Conservation (phyloP, 805 yeast species). For the Myxozyma mucilagina region DNA sequence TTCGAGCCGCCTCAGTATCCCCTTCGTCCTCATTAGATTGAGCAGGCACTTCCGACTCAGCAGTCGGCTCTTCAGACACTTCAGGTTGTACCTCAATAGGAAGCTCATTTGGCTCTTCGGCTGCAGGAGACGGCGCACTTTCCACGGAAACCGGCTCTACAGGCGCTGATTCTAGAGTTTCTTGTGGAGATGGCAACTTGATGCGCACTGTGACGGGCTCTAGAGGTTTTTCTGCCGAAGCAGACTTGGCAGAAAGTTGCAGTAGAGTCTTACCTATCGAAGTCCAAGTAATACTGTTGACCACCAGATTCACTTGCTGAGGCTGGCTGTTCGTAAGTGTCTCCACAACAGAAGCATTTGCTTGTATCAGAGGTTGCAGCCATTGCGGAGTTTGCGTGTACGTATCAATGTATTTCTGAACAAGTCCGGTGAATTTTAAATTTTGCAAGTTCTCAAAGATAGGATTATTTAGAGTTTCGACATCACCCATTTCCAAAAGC, state of each 20-base stretch:
- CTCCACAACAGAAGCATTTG: conserved; percentile 3
- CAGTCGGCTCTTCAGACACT: not conserved
- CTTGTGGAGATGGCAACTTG: not conserved
- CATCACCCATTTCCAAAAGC: conserved; percentile 15
- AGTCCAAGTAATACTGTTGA: conserved; percentile 13
- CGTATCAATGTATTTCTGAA: conserved; percentile 7
- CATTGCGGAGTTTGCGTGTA: conserved; percentile 14
- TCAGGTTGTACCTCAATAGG: not conserved
- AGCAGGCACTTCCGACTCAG: not conserved
- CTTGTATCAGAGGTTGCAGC: conserved; percentile 11
- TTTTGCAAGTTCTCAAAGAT: conserved; percentile 7
- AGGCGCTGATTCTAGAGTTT: not conserved
- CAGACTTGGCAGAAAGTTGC: conserved; percentile 6
- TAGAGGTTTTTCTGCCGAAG: not conserved
- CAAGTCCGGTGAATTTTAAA: conserved; percentile 3
- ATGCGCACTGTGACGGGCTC: conserved; percentile 8
- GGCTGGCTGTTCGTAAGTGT: not conserved
- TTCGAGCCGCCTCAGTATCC: not conserved
- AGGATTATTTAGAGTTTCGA: conserved; percentile 10
- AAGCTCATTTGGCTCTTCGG: not conserved
- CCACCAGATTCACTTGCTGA: not conserved
- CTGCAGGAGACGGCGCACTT: too few species aligned
- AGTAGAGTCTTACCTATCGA: conserved; percentile 13
- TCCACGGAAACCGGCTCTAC: not conserved
- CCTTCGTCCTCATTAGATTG: not conserved